Conservation (phyloP, 2,329 filamentous ascomycete species). For the Penicillium sp. region DNA sequence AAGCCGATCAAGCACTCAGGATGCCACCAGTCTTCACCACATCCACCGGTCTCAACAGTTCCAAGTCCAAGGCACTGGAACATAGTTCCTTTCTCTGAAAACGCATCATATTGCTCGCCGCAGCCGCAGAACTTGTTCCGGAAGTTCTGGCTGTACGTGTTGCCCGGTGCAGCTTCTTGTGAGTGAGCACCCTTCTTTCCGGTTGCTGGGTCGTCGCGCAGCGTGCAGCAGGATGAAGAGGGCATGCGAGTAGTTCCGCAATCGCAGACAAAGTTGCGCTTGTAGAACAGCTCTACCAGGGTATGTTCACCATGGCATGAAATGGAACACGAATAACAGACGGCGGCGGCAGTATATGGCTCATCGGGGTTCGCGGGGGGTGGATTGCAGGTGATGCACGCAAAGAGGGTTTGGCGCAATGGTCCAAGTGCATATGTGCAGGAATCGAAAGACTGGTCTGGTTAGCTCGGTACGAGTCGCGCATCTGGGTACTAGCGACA, state of each 20-base stretch:
- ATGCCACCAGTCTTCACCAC: slow-evolving; percentile 98
- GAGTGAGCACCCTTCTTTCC: slow-evolving; percentile 79
- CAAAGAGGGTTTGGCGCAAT: slow-evolving; percentile 84
- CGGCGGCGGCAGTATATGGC: slow-evolving; percentile 71
- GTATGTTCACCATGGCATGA: slow-evolving; percentile 95
- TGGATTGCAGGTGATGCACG: slow-evolving; percentile 91
- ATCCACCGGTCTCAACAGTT: slow-evolving; percentile 77
- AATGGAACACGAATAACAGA: slow-evolving; percentile 97
- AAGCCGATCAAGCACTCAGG: slow-evolving; percentile 86
- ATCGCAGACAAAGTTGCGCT: slow-evolving; percentile 94
- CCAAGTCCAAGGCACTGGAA: slow-evolving; percentile 92
- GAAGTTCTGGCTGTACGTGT: slow-evolving; percentile 96
- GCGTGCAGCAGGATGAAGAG: slow-evolving; percentile 68
- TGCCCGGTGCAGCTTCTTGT: slow-evolving; percentile 68
- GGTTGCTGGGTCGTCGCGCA: slow-evolving; percentile 72
- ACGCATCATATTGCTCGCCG: slow-evolving; percentile 80
- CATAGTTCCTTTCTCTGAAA: slow-evolving; percentile 94
- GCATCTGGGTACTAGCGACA: neutral
- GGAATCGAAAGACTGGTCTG: slow-evolving; percentile 77
- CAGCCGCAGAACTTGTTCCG: slow-evolving; percentile 91
- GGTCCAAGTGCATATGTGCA: slow-evolving; percentile 90
- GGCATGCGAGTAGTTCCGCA: slow-evolving; percentile 85
- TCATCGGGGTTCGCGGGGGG: slow-evolving; percentile 65
- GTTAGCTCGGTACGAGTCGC: slow-evolving; percentile 16
- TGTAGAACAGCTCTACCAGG: slow-evolving; percentile 93